Base-by-base conservation (phyloP, 2,329 filamentous ascomycete genomes). In the Hymenoscyphus linearis region DNA sequence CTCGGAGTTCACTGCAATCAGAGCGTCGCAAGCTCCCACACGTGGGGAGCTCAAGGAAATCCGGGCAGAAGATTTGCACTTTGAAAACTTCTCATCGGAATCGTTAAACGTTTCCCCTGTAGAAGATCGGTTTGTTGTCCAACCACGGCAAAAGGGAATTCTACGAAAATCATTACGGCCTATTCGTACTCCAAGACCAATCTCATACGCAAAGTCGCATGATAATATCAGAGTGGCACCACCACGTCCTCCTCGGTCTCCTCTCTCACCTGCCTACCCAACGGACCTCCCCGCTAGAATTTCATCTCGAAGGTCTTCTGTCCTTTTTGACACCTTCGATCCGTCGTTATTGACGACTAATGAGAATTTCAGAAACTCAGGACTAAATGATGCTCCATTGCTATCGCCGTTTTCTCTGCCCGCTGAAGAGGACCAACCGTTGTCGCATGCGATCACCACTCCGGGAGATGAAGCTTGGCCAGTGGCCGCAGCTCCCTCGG, bases 291-390 rank as follows among this genome's bases (percentile, higher is more conserved):
- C 82, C 4, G 79, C 80, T 3, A 79, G 84, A 25, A 74, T 79
- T 25, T 85, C 84, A 0, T 86, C 84, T 66, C 80, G 83, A 40
- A 70, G 66, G 13, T 73, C 78, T 14, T 82, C 79, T 9, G 68
- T 75, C 22, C 74, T 74, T n/a, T 76, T 77, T 35, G 79, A 79
- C 52, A 75, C 77, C 12, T 72, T 75, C 50, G 79, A 80, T 58
- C 70, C 75, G 1, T 63, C 76, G 12, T 68, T 71, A 22, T 72
- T 67, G 34, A 68, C 72, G 2, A 68, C 69, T 10, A 64, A 76
- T 53, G 77, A 82, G 22, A 75, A 76, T 52, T 79, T 81, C 66
- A 76, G 78, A 52, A 76, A 76, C 36, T 76, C 80, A 18, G 75
- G 76, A 55, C 76, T 79, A 4, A 78, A 81, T 60, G 59, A 56